Base-by-base conservation (phyloP, 106 monocot genomes). In the Dactylorhiza incarnata region DNA sequence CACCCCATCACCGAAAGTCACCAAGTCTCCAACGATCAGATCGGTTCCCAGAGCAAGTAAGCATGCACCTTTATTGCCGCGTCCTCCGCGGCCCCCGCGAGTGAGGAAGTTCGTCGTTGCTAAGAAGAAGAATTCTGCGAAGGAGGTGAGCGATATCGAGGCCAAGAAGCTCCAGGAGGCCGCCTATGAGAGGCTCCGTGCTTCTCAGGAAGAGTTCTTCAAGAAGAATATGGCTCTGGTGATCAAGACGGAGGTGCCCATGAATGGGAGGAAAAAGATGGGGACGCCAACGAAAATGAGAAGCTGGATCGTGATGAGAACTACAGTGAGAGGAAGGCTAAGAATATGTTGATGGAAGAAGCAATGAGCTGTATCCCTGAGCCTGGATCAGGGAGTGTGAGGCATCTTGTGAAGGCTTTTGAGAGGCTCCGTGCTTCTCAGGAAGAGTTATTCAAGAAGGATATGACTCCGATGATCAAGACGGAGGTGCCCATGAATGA, bases 341-440 rank as follows among this genome's bases (percentile, higher is more conserved):
- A 79, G 82, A 89, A 82, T 19, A 62, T 78, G 53, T 46, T 86
- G 73, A 82, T 96, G 89, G 84, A 86, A 48, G 82, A 89, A 52
- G 93, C 96, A 5, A 49, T 91, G 85, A 82, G 45, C 16, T 76
- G 82, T 48, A 74, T 93, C 0, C 91, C 93, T 0, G 90, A 88
- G 63, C 75, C 82, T 1, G 95, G 92, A 29, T 75, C 80, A 0
- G 96, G 96, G 45, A 80, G 90, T 13, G 96, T 96, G 73, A 93
- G 81, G 83, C 93, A 93, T 75, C 45, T 96, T 74, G 96, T 96
- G 49, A 82, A 87, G 81, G 96, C 93, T 2, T 96, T 96, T 49
- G 96, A n/a, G n/a, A 82, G 85, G 17, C 91, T 95, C 74, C 77
- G 87, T 14, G 84, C 85, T n/a, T 95, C 95, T 26, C 95, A 95